phyloP scores from a whole-genome alignment of 768 basidiomycete genomes.

The Kwoniella newhampshirensis region DNA sequence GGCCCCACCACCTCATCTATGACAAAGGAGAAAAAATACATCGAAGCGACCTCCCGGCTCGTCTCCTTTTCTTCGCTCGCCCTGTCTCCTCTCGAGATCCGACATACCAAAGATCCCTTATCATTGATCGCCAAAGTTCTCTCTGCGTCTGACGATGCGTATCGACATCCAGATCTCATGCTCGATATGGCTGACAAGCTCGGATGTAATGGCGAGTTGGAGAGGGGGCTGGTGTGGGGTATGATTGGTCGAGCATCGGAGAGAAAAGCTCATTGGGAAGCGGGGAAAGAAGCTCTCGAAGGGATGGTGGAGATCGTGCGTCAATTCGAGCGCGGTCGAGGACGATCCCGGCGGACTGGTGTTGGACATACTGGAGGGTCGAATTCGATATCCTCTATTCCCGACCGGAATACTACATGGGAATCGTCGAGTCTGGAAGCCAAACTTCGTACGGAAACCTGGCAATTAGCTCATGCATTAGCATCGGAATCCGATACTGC shows the following conservation, averaged over 20 bases:
- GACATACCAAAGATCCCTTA: conserved; percentile 83
- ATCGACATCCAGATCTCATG: conserved; percentile 87
- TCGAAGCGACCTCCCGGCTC: conserved; percentile 93
- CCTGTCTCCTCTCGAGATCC: conserved; percentile 88
- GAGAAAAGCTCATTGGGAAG: conserved; percentile 72
- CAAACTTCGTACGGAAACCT: conserved; percentile 66
- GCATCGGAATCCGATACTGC: conserved; percentile 76
- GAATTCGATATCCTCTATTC: conserved; percentile 5
- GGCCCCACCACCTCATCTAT: conserved; percentile 66
- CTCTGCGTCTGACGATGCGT: conserved; percentile 78
- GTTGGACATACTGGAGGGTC: conserved; percentile 2
- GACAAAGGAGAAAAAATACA: conserved; percentile 77
- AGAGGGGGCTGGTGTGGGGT: conserved; percentile 64
- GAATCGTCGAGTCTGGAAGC: not conserved
- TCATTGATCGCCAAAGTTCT: conserved; percentile 83
- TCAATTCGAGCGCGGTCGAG: not conserved
- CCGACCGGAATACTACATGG: not conserved
- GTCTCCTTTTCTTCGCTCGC: conserved; percentile 72
- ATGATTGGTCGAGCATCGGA: conserved; percentile 90
- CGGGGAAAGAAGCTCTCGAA: conserved; percentile 70
- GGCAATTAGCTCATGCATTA: conserved; percentile 85
- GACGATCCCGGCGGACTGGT: not conserved
- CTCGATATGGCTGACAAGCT: conserved; percentile 87
- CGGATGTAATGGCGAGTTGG: conserved; percentile 66
- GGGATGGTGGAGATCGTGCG: conserved; percentile 62